Evolutionary conservation across 116 monocot genomes (phyloP).

Genomic region (Posidonia oceanica): DNA sequence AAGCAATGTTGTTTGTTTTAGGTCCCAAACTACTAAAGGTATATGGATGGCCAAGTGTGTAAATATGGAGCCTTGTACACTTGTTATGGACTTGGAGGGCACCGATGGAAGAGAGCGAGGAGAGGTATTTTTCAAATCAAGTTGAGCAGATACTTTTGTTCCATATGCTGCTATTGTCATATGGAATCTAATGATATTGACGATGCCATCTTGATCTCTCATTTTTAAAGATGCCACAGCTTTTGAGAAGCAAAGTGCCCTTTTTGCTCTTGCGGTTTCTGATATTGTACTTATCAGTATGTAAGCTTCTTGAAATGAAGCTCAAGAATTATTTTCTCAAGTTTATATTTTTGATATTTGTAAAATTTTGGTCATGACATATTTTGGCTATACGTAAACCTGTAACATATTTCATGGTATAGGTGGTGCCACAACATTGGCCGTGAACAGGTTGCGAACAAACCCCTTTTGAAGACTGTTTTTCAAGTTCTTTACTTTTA

Average conservation of each 20-base stretch:
- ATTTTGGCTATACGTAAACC: neutral
- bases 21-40: conserved; percentile 98
- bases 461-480: conserved; percentile 94
- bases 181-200: too few relatives aligned
- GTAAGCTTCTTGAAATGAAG: conserved; percentile 32
- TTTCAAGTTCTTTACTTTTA: conserved; percentile 44
- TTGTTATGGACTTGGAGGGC: conserved; percentile 97
- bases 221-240: conserved; percentile 84
- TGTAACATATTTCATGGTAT: conserved; percentile 1
- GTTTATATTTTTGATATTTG: neutral
- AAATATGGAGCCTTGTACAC: conserved; percentile 76
- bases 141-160: neutral
- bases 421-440: conserved; percentile 99
- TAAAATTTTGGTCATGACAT: too few relatives aligned
- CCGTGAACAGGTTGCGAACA: conserved; percentile 97
- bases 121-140: conserved; percentile 50
- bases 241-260: conserved; percentile 97
- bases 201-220: neutral
- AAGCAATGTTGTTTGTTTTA: conserved; percentile 11
- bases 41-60: conserved; percentile 76
- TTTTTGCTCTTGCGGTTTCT: conserved; percentile 97
- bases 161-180: too few relatives aligned
- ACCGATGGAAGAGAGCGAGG: conserved; percentile 96
- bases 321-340: neutral
- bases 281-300: conserved; percentile 97